A percentile compares a stretch with the other conserved stretches of the same genome.
phyloP scores from a whole-genome alignment of 805 yeast species.

The Myxozyma melibiosi region DNA sequence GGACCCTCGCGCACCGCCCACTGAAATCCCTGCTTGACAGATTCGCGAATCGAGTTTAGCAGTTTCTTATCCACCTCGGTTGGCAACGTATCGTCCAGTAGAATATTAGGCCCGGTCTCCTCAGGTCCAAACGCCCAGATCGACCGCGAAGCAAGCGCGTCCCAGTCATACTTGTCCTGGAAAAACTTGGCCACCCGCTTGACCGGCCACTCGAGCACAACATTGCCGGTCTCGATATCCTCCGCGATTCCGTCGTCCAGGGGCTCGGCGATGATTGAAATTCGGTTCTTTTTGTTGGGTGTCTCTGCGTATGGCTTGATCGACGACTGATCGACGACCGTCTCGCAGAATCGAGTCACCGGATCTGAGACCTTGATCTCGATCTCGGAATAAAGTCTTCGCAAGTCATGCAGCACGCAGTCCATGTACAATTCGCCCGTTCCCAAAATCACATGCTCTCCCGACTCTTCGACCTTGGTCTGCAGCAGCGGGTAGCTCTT shows the following conservation, averaged over 20 bases:
- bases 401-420: constrained; percentile 74
- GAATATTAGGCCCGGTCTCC: constrained; percentile 54
- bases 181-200: constrained; percentile 57
- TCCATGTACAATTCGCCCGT: constrained; percentile 89
- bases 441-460: constrained; percentile 78
- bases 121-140: constrained; percentile 77
- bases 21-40: constrained; percentile 74
- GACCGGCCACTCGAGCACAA: constrained; percentile 43
- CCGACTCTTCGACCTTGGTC: constrained; percentile 81
- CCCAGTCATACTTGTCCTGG: constrained; percentile 70
- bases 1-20: constrained; percentile 91
- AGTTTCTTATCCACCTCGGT: constrained; percentile 65
- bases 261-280: constrained; percentile 80
- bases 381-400: constrained; percentile 62
- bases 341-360: constrained; percentile 74
- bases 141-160: constrained; percentile 77
- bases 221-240: constrained; percentile 58
- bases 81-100: constrained; percentile 72
- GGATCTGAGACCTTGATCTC: constrained; percentile 86
- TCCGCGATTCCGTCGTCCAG: constrained; percentile 55
- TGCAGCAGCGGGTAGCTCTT: constrained; percentile 66
- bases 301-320: constrained; percentile 67
- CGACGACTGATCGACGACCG: constrained; percentile 65
- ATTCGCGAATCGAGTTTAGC: constrained; percentile 52
- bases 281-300: constrained; percentile 54